These are phyloP conservation scores for Fusarium sambucinum DNA, from an alignment of 2,329 filamentous ascomycete species.

Conservation along the genomic window DNA sequence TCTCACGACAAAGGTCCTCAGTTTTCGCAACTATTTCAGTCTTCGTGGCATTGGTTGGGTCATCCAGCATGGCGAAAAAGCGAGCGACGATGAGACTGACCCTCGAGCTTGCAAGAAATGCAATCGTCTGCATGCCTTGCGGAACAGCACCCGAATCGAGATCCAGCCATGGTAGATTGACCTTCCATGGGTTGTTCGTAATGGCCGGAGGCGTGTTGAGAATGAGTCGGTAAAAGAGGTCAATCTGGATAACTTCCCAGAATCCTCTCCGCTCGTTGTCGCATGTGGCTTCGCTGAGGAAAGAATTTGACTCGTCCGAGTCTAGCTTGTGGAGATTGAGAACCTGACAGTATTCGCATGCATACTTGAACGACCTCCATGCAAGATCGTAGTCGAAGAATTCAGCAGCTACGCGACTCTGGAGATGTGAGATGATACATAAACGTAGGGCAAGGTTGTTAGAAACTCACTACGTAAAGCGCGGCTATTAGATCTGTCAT, in stretches of 20 bases:
- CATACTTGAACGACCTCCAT: slow-evolving; percentile 49
- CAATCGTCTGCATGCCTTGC: slow-evolving; percentile 42
- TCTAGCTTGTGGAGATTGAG: slow-evolving; percentile 51
- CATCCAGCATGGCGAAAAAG: slow-evolving; percentile 49
- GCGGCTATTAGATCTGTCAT: slow-evolving; percentile 50
- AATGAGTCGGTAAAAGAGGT: slow-evolving; percentile 50
- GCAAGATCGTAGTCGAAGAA: slow-evolving; percentile 52
- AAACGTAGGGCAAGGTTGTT: accelerated
- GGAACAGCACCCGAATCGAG: slow-evolving; percentile 33
- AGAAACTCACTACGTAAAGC: slow-evolving; percentile 43
- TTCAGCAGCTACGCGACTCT: slow-evolving; percentile 49
- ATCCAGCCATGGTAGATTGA: slow-evolving; percentile 52
- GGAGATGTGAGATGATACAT: neutral
- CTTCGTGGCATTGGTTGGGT: slow-evolving; percentile 34
- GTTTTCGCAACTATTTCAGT: slow-evolving; percentile 45
- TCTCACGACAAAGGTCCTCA: slow-evolving; percentile 47
- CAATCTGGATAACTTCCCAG: slow-evolving; percentile 52
- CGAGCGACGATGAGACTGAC: slow-evolving; percentile 49
- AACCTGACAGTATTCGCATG: slow-evolving; percentile 49
- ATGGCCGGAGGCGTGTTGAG: slow-evolving; percentile 49
- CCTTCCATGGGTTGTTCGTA: slow-evolving; percentile 48
- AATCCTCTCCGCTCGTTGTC: slow-evolving; percentile 48
- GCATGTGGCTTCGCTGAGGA: slow-evolving; percentile 25
- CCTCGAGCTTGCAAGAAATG: slow-evolving; percentile 48
- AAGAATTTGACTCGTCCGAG: slow-evolving; percentile 35